Conservation (phyloP, 768 basidiomycete species). For the Cytidiella melzeri region DNA sequence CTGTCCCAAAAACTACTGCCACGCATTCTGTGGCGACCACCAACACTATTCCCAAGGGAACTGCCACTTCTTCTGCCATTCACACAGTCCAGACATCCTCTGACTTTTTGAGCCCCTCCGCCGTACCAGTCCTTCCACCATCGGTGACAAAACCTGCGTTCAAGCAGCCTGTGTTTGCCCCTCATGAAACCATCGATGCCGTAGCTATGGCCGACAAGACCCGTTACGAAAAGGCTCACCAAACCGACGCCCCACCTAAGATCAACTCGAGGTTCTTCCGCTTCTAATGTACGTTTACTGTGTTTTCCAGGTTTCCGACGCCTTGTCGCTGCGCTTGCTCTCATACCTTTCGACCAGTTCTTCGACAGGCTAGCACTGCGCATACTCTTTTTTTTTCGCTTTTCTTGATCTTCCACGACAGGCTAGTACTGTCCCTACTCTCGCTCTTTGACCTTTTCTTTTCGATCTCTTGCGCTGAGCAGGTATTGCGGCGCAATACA, state of each 20-base stretch:
- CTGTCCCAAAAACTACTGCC: background rate
- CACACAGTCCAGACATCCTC: no score
- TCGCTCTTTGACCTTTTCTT: no score
- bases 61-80: background rate
- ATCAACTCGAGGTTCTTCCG: slow-evolving; percentile 19
- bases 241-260: slow-evolving; percentile 2
- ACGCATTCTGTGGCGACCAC: background rate
- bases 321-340: no score
- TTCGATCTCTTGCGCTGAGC: no score
- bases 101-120: no score
- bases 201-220: slow-evolving; percentile 3
- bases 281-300: slow-evolving; percentile 5
- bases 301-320: background rate
- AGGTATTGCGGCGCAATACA: no score
- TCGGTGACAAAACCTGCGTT: background rate
- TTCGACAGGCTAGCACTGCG: no score
- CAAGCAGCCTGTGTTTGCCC: background rate
- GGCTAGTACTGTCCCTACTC: background rate
- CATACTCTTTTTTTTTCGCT: background rate
- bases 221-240: slow-evolving; percentile 3
- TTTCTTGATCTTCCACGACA: background rate
- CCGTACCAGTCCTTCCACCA: background rate
- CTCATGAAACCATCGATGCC: slow-evolving; percentile 1
- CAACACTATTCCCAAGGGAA: background rate
- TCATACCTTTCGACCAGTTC: no score